Conservation (phyloP, 2,329 filamentous ascomycete genomes). For the Capronia americana region DNA sequence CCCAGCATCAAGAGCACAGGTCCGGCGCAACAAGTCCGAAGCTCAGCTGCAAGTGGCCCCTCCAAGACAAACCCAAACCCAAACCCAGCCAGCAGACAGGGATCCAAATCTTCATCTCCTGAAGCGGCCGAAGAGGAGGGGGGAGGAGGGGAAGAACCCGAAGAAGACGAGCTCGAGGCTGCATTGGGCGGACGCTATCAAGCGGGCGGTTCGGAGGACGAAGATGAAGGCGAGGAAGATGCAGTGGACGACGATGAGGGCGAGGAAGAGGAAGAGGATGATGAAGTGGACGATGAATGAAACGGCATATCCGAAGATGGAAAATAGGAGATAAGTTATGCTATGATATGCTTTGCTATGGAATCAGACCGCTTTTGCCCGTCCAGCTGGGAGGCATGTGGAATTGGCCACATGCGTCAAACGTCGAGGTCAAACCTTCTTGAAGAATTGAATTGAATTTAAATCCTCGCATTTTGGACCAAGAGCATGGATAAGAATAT, state of each 20-base stretch:
- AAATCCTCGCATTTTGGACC: background rate
- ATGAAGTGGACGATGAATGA: background rate
- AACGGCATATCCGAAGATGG: background rate
- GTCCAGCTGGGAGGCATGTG: background rate
- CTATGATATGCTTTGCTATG: background rate
- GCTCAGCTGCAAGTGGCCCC: background rate
- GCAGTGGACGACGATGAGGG: slow-evolving; percentile 1
- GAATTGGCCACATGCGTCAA: background rate
- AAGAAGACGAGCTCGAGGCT: slow-evolving; percentile 31
- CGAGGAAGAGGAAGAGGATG: background rate
- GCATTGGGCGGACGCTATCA: slow-evolving; percentile 34
- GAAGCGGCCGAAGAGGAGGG: slow-evolving; percentile 27
- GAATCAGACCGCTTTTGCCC: background rate
- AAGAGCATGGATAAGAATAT: background rate
- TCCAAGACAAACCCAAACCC: background rate
- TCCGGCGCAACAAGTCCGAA: background rate
- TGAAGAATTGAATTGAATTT: background rate
- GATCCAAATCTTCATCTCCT: slow-evolving; percentile 2
- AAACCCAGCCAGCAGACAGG: slow-evolving; percentile 2
- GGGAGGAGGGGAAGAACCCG: slow-evolving; percentile 24
- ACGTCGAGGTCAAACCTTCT: background rate
- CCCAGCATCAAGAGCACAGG: background rate
- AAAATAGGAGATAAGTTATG: background rate
- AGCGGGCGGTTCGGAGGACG: background rate
- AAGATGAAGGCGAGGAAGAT: slow-evolving; percentile 1